phyloP scores from a whole-genome alignment of 306 rosid genomes.

The Abrus precatorius region DNA sequence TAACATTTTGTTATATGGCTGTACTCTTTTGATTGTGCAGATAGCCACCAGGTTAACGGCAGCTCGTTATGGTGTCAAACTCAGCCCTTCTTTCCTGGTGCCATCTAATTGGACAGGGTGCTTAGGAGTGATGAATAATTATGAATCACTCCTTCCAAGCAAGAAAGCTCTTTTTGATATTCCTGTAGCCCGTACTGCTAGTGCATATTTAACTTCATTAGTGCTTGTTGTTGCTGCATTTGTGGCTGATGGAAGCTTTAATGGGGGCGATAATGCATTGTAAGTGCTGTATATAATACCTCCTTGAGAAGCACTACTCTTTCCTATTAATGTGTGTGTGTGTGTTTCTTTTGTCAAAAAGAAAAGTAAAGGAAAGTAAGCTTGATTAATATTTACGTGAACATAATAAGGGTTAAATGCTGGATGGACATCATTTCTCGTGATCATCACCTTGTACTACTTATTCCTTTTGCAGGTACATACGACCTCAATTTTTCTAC shows the following conservation, averaged over 20 bases:
- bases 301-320: neutral
- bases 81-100: slow-evolving; percentile 93
- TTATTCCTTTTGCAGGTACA: slow-evolving; percentile 70
- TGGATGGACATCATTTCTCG: neutral
- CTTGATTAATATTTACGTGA: neutral
- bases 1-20: slow-evolving; percentile 20
- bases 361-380: neutral
- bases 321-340: neutral
- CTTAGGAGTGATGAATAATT: slow-evolving; percentile 92
- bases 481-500: slow-evolving; percentile 93
- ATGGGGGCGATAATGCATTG: slow-evolving; percentile 95
- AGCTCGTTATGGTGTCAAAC: slow-evolving; percentile 85
- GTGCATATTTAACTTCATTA: slow-evolving; percentile 86
- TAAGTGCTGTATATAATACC: slow-evolving; percentile 51
- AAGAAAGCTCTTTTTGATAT: slow-evolving; percentile 91
- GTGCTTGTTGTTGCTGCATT: slow-evolving; percentile 85
- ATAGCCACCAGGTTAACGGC: slow-evolving; percentile 89
- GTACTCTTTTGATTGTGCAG: slow-evolving; percentile 57
- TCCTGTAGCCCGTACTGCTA: slow-evolving; percentile 88
- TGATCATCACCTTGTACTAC: neutral
- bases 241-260: slow-evolving; percentile 89
- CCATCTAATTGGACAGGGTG: slow-evolving; percentile 98
- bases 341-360: slow-evolving; percentile 2
- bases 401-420: neutral
- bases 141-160: slow-evolving; percentile 86